Evolutionary conservation across 768 basidiomycete species (phyloP).

Genomic region (Mycena vulgaris): DNA sequence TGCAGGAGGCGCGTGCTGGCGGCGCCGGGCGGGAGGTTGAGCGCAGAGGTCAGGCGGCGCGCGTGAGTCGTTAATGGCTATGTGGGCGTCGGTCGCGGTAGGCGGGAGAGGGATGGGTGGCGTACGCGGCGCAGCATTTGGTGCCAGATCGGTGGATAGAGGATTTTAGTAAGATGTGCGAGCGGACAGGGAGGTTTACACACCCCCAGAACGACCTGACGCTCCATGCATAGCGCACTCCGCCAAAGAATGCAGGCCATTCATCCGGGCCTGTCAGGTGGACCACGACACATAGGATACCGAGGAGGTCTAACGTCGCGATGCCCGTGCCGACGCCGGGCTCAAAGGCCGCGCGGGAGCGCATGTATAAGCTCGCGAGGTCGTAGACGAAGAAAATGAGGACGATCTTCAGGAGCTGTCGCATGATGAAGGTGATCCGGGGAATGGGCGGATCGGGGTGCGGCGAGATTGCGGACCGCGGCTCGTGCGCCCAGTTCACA

Average conservation of each 20-base stretch:
- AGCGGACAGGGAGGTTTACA: background rate
- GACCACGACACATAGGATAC: constrained; percentile 1
- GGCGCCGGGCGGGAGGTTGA: background rate
- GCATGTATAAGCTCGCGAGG: background rate
- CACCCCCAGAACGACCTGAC: constrained; percentile 6
- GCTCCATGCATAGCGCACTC: background rate
- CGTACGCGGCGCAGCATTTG: constrained; percentile 5
- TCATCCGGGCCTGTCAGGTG: background rate
- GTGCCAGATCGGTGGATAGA: constrained; percentile 5
- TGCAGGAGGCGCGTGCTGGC: background rate
- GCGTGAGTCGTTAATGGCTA: constrained; percentile 1
- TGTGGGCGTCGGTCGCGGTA: background rate
- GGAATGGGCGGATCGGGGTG: background rate
- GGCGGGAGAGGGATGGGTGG: background rate
- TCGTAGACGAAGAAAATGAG: constrained; percentile 1
- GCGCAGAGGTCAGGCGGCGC: background rate
- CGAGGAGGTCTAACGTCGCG: background rate
- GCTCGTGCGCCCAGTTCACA: background rate
- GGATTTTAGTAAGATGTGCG: background rate
- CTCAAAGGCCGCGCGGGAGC: background rate
- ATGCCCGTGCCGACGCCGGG: background rate
- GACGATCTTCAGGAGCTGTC: background rate
- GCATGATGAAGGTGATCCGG: background rate
- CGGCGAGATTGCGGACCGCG: background rate
- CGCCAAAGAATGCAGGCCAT: constrained; percentile 5